Conservation (phyloP, 1,284 basidiomycete species). For the Apiotrichum porosum region DNA sequence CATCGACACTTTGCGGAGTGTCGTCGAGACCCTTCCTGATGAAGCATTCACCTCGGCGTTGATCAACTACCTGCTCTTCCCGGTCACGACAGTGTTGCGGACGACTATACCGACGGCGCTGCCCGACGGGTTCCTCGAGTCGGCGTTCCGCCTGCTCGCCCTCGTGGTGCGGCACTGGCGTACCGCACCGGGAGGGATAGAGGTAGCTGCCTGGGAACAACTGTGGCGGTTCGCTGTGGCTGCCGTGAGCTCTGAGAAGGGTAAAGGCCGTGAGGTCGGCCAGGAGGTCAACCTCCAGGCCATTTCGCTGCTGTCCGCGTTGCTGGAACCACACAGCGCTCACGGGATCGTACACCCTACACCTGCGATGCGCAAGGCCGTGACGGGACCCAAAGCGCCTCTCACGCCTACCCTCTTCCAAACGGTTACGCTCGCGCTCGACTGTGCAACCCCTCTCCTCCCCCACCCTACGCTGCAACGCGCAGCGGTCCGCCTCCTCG, state of each 20-base stretch:
- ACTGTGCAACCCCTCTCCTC: conserved; percentile 53
- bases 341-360: conserved; percentile 46
- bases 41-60: conserved; percentile 57
- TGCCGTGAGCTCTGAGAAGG: conserved; percentile 58
- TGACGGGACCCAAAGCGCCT: conserved; percentile 46
- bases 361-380: conserved; percentile 53
- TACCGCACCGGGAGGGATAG: conserved; percentile 57
- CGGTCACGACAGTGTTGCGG: conserved; percentile 72
- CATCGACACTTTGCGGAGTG: conserved; percentile 55
- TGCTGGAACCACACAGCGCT: conserved; percentile 21
- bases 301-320: conserved; percentile 26
- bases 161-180: conserved; percentile 72
- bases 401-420: conserved; percentile 75
- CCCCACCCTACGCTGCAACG: conserved; percentile 60
- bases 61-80: conserved; percentile 79
- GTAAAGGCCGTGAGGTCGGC: conserved; percentile 52
- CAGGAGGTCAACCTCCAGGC: conserved; percentile 38
- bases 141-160: conserved; percentile 60
- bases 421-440: conserved; percentile 67
- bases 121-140: conserved; percentile 74
- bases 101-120: conserved; percentile 60
- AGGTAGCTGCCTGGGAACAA: conserved; percentile 65
- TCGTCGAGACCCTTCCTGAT: conserved; percentile 52
- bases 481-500: conserved; percentile 59
- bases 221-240: conserved; percentile 68